Evolutionary conservation across 495 filamentous ascomycete genomes (phyloP), one percentile per base, ranked within the genome.

Genomic region (Trypethelium eluteriae): DNA sequence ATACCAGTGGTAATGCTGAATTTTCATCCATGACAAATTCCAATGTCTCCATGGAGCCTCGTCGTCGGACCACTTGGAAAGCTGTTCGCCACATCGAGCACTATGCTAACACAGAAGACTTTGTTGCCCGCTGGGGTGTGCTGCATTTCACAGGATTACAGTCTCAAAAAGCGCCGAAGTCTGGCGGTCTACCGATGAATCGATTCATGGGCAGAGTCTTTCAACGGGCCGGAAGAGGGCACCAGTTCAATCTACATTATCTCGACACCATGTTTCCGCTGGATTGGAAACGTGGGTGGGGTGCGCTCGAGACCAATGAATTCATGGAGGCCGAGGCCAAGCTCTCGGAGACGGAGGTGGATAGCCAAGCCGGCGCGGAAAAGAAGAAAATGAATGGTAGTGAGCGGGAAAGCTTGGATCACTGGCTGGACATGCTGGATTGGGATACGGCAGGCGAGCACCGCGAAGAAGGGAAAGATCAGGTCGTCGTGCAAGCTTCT

Each of bases 241-340:
- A 96, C 73, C 79, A 89, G 67, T 81, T 96, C 66, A 86, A 84
- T 64, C 88, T 91, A 78, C 92, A 96, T 71, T 96, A 94, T 62
- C 77, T 95, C 0, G 85, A 88, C 64, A 77, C 74, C n/a, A 93
- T 95, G 88, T 96, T 96, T 69, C 83, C 84, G 0, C 74, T 86
- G 2, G 62, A 68, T 2, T 59, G 67, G 11, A 74, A 66, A 32
- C 78, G 74, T 10, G 70, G 78, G 72, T 32, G 69, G 63, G 57
- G 73, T 68, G 64, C 72, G 1, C 72, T 72, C 1, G 80, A 81
- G 25, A 69, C 71, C 11, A 83, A 82, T 62, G 78, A 77, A 36
- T 88, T 89, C 67, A 85, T 89, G 81, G 79, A 86, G 63, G 79
- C 77, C 67, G 74, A 79, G 53, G 76, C 87, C 0, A 70, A 70